Evolutionary conservation across 2,329 filamentous ascomycete genomes (phyloP), one percentile per base, ranked within the genome.

Genomic region (Amesomyces nigricolor): DNA sequence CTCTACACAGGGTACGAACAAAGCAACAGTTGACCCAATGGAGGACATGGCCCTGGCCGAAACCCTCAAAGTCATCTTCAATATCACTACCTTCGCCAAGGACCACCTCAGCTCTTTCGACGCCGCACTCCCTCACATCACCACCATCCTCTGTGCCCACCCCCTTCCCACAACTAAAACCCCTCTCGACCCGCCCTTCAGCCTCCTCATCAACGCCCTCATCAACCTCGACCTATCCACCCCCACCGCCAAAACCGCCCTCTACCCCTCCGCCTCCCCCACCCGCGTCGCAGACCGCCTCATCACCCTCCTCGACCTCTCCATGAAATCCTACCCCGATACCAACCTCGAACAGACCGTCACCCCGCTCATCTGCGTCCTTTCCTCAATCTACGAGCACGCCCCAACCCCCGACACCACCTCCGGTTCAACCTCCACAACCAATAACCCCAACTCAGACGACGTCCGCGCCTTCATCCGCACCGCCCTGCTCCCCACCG

Each of bases 51-150:
- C 91, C 0, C 77, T 97, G 38, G 78, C 78, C 8, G 92, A 97
- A 70, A 92, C 88, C 0, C 74, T 94, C 48, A 96, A 95, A 66
- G 78, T 97, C 40, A 73, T 95, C 50, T 97, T 95, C 77, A 96
- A 96, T 70, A 77, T 96, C 51, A 88, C 87, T 1, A 85, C 91
- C 64, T 84, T 85, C 65, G 87, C 86, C 62, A 82, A 84, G 4
- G 77, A 85, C 42, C 77, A 86, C 26, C 71, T 74, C 4, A 68
- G 75, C 0, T 72, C 76, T 0, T 95, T 96, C 66, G 82, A 82
- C 1, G 73, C 80, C 19, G 83, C 86, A 2, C 78, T 95, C 42
- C 79, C 84, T 10, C 78, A 83, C 57, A 81, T 97, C 29, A 75
- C 91, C 54, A 80, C 81, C 44, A 79, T 96, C 16, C 75, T 97